Evolutionary conservation across 2,329 filamentous ascomycete species (phyloP), one percentile per base, ranked within the genome.

Genomic region (Mycocentrospora acerina): DNA sequence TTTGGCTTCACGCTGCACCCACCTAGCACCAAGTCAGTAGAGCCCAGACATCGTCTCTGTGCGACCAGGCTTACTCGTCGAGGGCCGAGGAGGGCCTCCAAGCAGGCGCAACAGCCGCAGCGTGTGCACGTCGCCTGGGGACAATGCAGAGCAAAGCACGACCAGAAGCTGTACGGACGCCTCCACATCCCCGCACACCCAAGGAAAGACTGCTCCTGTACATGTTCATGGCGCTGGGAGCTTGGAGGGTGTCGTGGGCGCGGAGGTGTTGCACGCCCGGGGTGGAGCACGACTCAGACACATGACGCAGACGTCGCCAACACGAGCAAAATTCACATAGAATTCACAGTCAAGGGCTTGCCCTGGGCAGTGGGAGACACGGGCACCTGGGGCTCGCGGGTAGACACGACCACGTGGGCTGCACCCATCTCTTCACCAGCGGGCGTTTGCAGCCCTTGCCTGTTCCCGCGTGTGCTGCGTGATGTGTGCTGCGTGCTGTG

Each of bases 1-100:
- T 35, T 90, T 81, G 32, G 90, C 90, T 65, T 95, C 89, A 59
- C 86, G 88, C 48, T 87, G 85, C 35, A 96, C 91, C 90, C 90
- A 97, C 76, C 90, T 95, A 31, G 16, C 42, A 27, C 26, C 7
- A 18, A 11, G 44, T 57, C 35, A 53, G 48, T 34, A 25, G 12
- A 14, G 11, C 12, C 12, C 19, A 22, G 19, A 22, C 9, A 6
- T 9, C 19, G 9, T 22, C 5, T 22, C 5, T 22, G 19, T 22
- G 9, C 19, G 9, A 9, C 19, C 19, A 22, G 19, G 42, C 71
- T 53, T 73, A 80, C 77, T 82, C 78, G 65, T 83, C 80, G 35
- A 83, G 69, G 24, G 77, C 73, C 14, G 74, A 75, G 26, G 77
- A 77, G 30, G 79, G 78, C 34, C 79, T 68, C 79, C 79, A 82